Evolutionary conservation across 2,329 filamentous ascomycete species (phyloP).

Genomic region (Fusarium agapanthi): DNA sequence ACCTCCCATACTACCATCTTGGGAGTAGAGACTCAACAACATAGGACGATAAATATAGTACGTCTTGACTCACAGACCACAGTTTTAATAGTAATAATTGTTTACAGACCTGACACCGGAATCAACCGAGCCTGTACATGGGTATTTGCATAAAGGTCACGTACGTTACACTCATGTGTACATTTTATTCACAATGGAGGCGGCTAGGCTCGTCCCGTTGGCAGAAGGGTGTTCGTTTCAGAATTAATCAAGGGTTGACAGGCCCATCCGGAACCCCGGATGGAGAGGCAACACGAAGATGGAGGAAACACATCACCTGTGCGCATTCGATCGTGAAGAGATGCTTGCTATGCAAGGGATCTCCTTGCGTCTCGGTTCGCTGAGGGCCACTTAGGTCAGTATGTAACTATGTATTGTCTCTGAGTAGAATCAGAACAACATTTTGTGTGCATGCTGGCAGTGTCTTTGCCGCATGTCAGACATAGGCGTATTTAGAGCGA

Average conservation of each 20-base stretch:
- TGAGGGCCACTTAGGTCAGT: neutral
- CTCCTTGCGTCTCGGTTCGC: neutral
- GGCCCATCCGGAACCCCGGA: slow-evolving; percentile 5
- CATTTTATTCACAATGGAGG: neutral
- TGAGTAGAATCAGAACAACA: neutral
- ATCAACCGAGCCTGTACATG: slow-evolving; percentile 27
- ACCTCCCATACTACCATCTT: neutral
- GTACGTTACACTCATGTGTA: neutral
- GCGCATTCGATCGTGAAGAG: neutral
- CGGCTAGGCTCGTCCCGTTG: slow-evolving; percentile 16
- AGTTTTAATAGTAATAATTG: neutral
- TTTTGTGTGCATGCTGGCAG: neutral
- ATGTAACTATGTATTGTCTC: neutral
- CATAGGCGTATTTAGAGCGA: neutral
- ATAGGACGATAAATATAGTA: slow-evolving; percentile 4
- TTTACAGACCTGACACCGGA: slow-evolving; percentile 20
- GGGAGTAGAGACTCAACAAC: slow-evolving; percentile 5
- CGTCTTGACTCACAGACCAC: slow-evolving; percentile 9
- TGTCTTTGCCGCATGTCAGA: neutral
- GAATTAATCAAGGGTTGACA: slow-evolving; percentile 13
- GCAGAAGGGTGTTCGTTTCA: slow-evolving; percentile 25
- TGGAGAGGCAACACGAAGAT: neutral
- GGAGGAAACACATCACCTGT: slow-evolving; percentile 15
- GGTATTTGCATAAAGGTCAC: slow-evolving; percentile 8
- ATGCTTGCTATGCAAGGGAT: neutral